Evolutionary conservation across 73 alveolate genomes (phyloP).

Genomic region (Tetrahymena malaccensis): DNA sequence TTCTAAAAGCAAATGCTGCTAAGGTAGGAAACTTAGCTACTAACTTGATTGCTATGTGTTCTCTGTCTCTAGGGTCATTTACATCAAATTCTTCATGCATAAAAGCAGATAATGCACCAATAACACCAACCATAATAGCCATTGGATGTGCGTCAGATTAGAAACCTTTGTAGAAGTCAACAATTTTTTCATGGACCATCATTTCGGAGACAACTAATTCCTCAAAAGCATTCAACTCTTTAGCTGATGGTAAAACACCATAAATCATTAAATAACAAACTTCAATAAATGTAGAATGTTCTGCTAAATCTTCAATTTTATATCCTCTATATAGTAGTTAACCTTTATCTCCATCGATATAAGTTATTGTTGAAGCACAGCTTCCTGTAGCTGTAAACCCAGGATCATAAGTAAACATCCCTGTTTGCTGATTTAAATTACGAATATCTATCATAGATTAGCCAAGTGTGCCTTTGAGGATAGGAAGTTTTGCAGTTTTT

Average conservation of each 20-base stretch:
- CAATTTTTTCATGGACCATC: constrained; percentile 78
- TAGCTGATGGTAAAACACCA: constrained; percentile 74
- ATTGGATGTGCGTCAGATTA: constrained; percentile 77
- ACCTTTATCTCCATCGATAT: constrained; percentile 83
- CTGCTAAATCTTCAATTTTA: constrained; percentile 72
- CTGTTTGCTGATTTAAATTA: constrained; percentile 53
- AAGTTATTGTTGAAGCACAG: constrained; percentile 73
- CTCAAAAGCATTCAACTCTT: constrained; percentile 55
- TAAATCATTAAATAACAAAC: constrained; percentile 71
- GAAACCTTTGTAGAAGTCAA: constrained; percentile 77
- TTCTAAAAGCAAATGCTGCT: constrained; percentile 79
- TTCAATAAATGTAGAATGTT: constrained; percentile 67
- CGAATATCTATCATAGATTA: constrained; percentile 73
- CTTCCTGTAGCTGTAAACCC: constrained; percentile 83
- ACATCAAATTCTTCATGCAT: constrained; percentile 52
- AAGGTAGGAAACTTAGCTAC: constrained; percentile 83
- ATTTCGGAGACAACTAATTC: constrained; percentile 61
- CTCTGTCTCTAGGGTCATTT: constrained; percentile 63
- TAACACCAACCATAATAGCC: constrained; percentile 82
- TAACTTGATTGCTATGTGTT: constrained; percentile 61
- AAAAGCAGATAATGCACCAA: constrained; percentile 81
- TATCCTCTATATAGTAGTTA: constrained; percentile 80
- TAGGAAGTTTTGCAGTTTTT: constrained; percentile 47
- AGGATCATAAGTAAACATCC: constrained; percentile 76
- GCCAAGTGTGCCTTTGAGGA: constrained; percentile 65